Evolutionary conservation across 768 basidiomycete species (phyloP).

Genomic region (Lepiota venenata): DNA sequence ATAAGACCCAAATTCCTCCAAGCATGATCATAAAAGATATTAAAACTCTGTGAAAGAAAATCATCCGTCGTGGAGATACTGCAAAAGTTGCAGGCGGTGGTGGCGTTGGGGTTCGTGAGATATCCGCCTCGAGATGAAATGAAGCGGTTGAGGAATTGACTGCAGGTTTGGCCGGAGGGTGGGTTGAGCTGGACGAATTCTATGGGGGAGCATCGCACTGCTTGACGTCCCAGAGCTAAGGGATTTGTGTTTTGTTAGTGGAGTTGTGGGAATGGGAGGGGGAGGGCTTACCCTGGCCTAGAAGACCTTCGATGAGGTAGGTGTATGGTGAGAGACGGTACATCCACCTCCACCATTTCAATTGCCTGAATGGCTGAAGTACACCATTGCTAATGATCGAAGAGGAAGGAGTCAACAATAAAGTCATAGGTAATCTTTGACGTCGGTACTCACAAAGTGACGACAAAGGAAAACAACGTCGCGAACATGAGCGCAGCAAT

Average conservation of each 20-base stretch:
- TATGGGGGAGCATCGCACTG: slow-evolving; percentile 42
- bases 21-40: slow-evolving; percentile 49
- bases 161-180: slow-evolving; percentile 51
- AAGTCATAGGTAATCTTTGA: background rate
- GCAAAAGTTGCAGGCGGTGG: slow-evolving; percentile 57
- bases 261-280: slow-evolving; percentile 31
- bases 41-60: slow-evolving; percentile 49
- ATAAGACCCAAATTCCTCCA: slow-evolving; percentile 58
- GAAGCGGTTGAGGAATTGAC: slow-evolving; percentile 46
- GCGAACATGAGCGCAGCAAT: slow-evolving; percentile 57
- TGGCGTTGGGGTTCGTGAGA: slow-evolving; percentile 51
- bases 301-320: slow-evolving; percentile 47
- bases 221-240: slow-evolving; percentile 40
- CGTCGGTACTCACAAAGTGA: slow-evolving; percentile 52
- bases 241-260: background rate
- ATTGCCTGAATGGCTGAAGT: slow-evolving; percentile 56
- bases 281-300: slow-evolving; percentile 43
- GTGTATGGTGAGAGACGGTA: slow-evolving; percentile 47
- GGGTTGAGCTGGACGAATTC: slow-evolving; percentile 56
- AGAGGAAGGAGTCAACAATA: slow-evolving; percentile 1
- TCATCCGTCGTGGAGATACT: slow-evolving; percentile 53
- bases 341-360: slow-evolving; percentile 62
- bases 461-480: slow-evolving; percentile 56
- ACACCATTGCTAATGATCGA: slow-evolving; percentile 49
- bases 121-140: slow-evolving; percentile 52